Percentiles rank a stretch among this genome's conserved stretches.
phyloP scores from a whole-genome alignment of 1,284 basidiomycete species.

The Heterobasidion irregulare region DNA sequence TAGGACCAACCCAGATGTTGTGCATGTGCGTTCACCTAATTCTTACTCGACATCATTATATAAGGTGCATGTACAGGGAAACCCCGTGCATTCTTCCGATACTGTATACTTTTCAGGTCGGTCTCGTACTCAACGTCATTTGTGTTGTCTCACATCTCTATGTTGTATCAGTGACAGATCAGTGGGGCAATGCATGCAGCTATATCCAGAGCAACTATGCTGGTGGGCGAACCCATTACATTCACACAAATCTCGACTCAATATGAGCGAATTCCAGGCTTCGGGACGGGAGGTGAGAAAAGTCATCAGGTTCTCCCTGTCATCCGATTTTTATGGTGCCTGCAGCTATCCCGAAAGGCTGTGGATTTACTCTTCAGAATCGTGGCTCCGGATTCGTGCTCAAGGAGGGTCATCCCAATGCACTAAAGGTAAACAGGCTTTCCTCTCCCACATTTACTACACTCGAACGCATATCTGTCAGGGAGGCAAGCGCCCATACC shows the following conservation, averaged over 20 bases:
- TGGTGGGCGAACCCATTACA: conserved; percentile 31
- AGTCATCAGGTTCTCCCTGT: not conserved
- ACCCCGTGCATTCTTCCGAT: conserved; percentile 77
- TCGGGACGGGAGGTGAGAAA: conserved; percentile 63
- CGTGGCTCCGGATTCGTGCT: conserved; percentile 83
- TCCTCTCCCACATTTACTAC: not conserved
- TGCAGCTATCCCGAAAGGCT: conserved; percentile 82
- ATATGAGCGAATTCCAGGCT: conserved; percentile 33
- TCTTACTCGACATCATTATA: not conserved
- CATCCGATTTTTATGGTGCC: not conserved
- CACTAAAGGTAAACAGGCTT: conserved; percentile 40
- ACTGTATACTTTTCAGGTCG: conserved; percentile 89
- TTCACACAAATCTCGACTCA: not conserved
- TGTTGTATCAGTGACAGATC: conserved; percentile 55
- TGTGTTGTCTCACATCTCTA: conserved; percentile 2
- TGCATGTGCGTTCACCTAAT: conserved; percentile 42
- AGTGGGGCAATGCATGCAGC: conserved; percentile 90
- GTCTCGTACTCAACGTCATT: conserved; percentile 4
- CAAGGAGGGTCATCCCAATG: conserved; percentile 78
- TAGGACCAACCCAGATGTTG: conserved; percentile 56
- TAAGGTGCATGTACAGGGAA: conserved; percentile 42
- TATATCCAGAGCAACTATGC: conserved; percentile 93
- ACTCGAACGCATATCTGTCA: conserved; percentile 16
- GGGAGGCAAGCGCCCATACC: conserved; percentile 87
- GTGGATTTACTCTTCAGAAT: conserved; percentile 95